A percentile compares a stretch with the other conserved stretches of the same genome.
Conservation (phyloP, 768 basidiomycete species). For the Mycena alexandri region DNA sequence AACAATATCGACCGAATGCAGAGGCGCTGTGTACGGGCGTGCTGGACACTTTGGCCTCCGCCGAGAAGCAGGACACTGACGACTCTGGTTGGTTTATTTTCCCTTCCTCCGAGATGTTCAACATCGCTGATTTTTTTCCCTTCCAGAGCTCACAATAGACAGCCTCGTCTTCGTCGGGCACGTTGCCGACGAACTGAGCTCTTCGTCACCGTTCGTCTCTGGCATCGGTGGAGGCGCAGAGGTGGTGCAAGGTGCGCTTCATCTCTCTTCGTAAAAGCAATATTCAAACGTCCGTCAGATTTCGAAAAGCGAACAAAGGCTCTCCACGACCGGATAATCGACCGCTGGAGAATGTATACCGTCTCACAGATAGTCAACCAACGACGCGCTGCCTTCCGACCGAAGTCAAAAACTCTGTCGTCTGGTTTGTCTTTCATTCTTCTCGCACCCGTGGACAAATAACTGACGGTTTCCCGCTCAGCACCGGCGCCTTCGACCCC, state of each 20-base stretch:
- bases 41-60: conserved; percentile 53
- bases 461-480: conserved; percentile 21
- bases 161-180: conserved; percentile 63
- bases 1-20: conserved; percentile 65
- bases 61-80: conserved; percentile 44
- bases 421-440: too few species aligned
- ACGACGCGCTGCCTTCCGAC: conserved; percentile 38
- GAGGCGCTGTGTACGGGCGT: conserved; percentile 60
- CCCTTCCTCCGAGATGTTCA: conserved; percentile 7
- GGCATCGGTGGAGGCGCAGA: conserved; percentile 57
- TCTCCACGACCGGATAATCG: conserved; percentile 61
- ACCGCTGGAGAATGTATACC: conserved; percentile 66
- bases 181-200: conserved; percentile 61
- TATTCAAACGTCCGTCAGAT: conserved; percentile 49
- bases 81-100: conserved; percentile 49
- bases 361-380: conserved; percentile 51
- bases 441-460: too few species aligned
- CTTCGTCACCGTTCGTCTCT: conserved; percentile 57
- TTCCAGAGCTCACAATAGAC: conserved; percentile 44
- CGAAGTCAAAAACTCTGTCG: conserved; percentile 35
- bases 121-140: not conserved
- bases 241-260: conserved; percentile 51
- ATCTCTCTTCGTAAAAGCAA: conserved; percentile 5
- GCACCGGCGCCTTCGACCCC: conserved; percentile 51
- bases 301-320: conserved; percentile 59